Conservation (phyloP, 805 yeast species). For the Citeromyces matritensis region DNA sequence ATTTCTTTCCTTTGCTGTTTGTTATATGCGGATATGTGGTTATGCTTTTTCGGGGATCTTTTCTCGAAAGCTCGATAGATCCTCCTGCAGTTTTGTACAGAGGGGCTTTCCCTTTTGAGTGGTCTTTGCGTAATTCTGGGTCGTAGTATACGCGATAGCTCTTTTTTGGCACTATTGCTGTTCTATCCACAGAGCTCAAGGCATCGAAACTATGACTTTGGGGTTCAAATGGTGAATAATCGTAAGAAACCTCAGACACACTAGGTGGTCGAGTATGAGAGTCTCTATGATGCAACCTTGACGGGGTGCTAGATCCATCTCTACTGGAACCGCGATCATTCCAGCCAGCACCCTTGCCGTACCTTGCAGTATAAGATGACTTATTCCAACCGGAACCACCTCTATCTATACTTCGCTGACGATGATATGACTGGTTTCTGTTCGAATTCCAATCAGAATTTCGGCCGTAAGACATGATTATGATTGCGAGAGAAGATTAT, state of each 20-base stretch:
- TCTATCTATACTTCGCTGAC: no score
- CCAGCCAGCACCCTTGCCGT: not conserved
- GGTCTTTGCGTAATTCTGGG: slow-evolving; percentile 29
- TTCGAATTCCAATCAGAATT: no score
- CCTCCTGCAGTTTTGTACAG: slow-evolving; percentile 19
- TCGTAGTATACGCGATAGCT: slow-evolving; percentile 34
- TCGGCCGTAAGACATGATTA: no score
- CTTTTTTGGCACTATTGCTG: slow-evolving; percentile 6
- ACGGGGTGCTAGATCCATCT: not conserved
- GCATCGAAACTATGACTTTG: slow-evolving; percentile 1
- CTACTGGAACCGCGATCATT: not conserved
- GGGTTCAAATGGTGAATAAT: not conserved
- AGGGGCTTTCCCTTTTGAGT: slow-evolving; percentile 18
- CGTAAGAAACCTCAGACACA: not conserved
- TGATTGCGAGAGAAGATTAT: no score
- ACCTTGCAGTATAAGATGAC: no score
- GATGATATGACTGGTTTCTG: no score
- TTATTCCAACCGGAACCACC: no score
- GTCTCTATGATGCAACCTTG: not conserved
- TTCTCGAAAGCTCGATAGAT: slow-evolving; percentile 6
- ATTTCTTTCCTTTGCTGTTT: slow-evolving; percentile 5
- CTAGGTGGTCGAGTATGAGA: not conserved
- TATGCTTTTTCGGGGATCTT: slow-evolving; percentile 28
- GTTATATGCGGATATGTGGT: slow-evolving; percentile 10
- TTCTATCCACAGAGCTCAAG: not conserved